Evolutionary conservation across 2,329 filamentous ascomycete genomes (phyloP), one percentile per base, ranked within the genome.

Genomic region (Fusarium sp.): DNA sequence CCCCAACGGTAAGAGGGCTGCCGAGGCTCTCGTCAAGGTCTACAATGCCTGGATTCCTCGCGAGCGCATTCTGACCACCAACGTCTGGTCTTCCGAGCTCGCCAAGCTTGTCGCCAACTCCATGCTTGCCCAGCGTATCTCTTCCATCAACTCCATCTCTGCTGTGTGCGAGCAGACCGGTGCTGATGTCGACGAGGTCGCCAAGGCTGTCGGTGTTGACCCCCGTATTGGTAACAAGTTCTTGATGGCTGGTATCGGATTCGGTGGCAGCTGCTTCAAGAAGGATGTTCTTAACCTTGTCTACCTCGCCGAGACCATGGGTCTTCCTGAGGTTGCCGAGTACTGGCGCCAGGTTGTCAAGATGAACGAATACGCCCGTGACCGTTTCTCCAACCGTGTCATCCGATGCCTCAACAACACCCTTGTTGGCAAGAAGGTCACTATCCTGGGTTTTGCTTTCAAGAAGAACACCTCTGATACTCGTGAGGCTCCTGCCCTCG

Each of bases 391-490:
- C 7, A 81, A 83, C 63, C 83, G 86, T 44, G 85, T 93, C 39
- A 84, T 92, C 67, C 81, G 81, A 58, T 85, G 84, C 51, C 81
- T 93, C 47, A 88, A 91, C 76, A 88, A 88, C 72, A 91, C 88
- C 9, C 79, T 92, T 6, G 80, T 81, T 3, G 84, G 85, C 57
- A 92, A 92, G 79, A 92, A 91, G 76, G 79, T 93, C 12, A 83
- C 88, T 3, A 79, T 93, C 3, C 81, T 93, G 6, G 91, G 91
- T 5, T 93, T 89, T 67, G 88, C 90, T 8, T 93, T 91, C 78
- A 93, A 94, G 81, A 90, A 91, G 76, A 85, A 92, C 74, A 93
- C 91, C 1, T 86, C 85, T 22, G 91, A 93, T 72, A 91, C 89
- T 6, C 83, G 91, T 34, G 90, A 92, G 73, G 87, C 85, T 39